Evolutionary conservation across 176 grass and related monocot species (phyloP).

Genomic region (Eremochloa ophiuroides): DNA sequence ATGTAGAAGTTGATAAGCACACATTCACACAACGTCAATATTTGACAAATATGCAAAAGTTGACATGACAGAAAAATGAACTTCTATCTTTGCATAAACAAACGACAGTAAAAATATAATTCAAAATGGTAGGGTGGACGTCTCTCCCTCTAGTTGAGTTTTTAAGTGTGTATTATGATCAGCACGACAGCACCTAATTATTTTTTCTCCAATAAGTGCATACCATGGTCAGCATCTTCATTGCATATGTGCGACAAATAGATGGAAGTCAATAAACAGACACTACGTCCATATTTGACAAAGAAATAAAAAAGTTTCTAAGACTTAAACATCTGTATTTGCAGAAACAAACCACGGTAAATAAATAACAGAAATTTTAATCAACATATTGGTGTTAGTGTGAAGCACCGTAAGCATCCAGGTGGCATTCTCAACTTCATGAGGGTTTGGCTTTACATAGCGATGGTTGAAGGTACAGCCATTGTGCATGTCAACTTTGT

Average conservation of each 20-base stretch:
- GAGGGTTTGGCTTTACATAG: slow-evolving; percentile 58
- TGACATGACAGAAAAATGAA: background rate
- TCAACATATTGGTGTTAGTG: background rate
- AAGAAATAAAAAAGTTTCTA: background rate
- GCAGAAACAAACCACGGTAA: background rate
- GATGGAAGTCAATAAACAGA: slow-evolving; percentile 6
- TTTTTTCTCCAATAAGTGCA: background rate
- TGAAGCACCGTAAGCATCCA: slow-evolving; percentile 61
- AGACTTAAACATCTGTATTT: background rate
- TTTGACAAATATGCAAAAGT: background rate
- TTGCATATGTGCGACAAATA: background rate
- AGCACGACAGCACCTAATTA: background rate
- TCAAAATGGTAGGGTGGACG: background rate
- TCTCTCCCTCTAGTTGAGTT: background rate
- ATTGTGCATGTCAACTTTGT: slow-evolving; percentile 64
- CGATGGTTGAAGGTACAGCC: slow-evolving; percentile 62
- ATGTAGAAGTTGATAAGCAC: slow-evolving; percentile 4
- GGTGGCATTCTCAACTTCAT: slow-evolving; percentile 60
- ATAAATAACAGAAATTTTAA: background rate
- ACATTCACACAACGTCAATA: background rate
- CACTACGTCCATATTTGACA: background rate
- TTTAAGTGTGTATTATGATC: background rate
- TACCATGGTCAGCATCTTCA: background rate
- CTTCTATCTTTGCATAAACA: background rate
- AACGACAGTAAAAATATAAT: background rate